These are phyloP conservation scores for Penicillium bovifimosum DNA, from an alignment of 495 filamentous ascomycete species.

Conservation along the genomic window DNA sequence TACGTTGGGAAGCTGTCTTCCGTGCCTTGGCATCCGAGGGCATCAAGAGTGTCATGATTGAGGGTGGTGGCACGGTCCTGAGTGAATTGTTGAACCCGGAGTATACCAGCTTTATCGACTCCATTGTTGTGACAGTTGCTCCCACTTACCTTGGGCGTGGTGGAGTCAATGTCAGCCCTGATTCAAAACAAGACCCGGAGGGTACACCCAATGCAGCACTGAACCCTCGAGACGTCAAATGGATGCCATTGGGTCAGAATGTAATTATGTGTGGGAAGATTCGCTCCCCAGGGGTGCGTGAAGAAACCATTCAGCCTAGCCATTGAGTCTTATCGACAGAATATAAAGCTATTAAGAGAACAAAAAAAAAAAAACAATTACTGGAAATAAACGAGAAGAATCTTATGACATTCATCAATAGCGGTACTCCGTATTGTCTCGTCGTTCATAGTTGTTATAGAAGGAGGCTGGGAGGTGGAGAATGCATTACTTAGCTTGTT, in stretches of 20 bases:
- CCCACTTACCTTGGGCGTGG: slow-evolving; percentile 77
- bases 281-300: slow-evolving; percentile 5
- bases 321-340: too few species aligned
- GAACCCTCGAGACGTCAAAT: slow-evolving; percentile 61
- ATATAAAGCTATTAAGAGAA: not conserved
- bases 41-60: slow-evolving; percentile 78
- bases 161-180: slow-evolving; percentile 66
- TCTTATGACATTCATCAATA: too few species aligned
- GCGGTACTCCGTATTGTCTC: too few species aligned
- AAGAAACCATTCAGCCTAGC: not conserved
- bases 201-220: slow-evolving; percentile 50
- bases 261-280: slow-evolving; percentile 71
- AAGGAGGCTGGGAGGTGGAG: slow-evolving; percentile 10
- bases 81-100: slow-evolving; percentile 61
- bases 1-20: slow-evolving; percentile 61
- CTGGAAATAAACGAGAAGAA: too few species aligned
- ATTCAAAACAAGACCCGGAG: slow-evolving; percentile 42
- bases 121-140: slow-evolving; percentile 77
- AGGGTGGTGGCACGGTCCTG: slow-evolving; percentile 75
- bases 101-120: slow-evolving; percentile 59
- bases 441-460: not conserved
- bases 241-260: slow-evolving; percentile 68
- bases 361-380: not conserved
- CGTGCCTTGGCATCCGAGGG: slow-evolving; percentile 51
- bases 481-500: slow-evolving; percentile 24